Conservation (phyloP, 257 asterid genomes). For the Cynanchum wilfordii region DNA sequence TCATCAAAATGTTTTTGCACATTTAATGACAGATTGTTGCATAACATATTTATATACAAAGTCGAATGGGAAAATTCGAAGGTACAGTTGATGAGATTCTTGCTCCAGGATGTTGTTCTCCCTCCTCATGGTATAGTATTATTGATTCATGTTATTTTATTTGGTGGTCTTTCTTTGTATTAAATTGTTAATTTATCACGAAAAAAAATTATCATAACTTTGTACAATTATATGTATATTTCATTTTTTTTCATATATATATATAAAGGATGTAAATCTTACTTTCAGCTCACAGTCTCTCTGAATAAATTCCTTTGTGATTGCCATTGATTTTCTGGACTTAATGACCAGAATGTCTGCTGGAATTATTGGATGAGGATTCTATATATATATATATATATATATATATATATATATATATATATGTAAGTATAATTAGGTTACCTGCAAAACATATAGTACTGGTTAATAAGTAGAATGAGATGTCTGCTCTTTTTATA, state of each 20-base stretch:
- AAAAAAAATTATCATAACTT: constrained; percentile 15
- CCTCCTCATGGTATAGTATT: constrained; percentile 7
- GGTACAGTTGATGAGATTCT: constrained; percentile 42
- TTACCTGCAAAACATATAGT: too few relatives aligned
- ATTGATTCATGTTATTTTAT: constrained; percentile 10
- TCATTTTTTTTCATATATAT: too few relatives aligned
- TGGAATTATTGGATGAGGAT: not conserved
- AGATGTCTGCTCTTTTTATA: too few relatives aligned
- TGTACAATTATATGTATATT: constrained; percentile 17
- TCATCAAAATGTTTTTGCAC: constrained; percentile 33
- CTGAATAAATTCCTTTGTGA: not conserved
- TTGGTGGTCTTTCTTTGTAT: constrained; percentile 16
- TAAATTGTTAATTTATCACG: constrained; percentile 15
- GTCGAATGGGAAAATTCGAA: constrained; percentile 22
- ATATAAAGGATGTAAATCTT: not conserved
- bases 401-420: not conserved
- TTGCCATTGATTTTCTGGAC: not conserved
- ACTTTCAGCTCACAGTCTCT: not conserved
- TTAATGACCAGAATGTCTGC: too few relatives aligned
- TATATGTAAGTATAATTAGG: too few relatives aligned
- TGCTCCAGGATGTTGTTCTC: constrained; percentile 15
- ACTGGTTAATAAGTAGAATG: too few relatives aligned
- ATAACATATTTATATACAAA: constrained; percentile 28
- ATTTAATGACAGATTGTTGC: constrained; percentile 26
- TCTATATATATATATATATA: not conserved